phyloP scores from a whole-genome alignment of 768 basidiomycete genomes.

The Lentinula guzmanii region DNA sequence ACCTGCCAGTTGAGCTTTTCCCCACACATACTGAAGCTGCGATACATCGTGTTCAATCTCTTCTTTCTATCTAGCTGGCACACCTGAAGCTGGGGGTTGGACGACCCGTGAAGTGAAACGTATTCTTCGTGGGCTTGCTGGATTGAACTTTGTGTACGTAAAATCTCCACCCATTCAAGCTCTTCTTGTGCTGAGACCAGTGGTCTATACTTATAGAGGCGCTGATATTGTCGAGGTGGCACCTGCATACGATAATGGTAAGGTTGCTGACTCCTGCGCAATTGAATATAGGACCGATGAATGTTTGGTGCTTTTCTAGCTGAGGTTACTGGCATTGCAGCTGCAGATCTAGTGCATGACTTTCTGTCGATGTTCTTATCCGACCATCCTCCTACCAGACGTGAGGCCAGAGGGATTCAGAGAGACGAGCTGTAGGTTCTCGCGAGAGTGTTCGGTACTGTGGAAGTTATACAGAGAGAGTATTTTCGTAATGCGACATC shows the following conservation, averaged over 20 bases:
- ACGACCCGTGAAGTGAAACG: slow-evolving; percentile 78
- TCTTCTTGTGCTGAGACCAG: neutral
- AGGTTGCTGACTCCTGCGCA: slow-evolving; percentile 13
- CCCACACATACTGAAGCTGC: neutral
- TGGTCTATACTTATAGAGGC: slow-evolving; percentile 33
- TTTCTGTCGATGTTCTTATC: slow-evolving; percentile 57
- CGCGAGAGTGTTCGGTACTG: neutral
- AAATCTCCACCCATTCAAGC: neutral
- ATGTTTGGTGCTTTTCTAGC: slow-evolving; percentile 25
- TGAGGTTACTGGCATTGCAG: slow-evolving; percentile 63
- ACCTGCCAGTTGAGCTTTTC: slow-evolving; percentile 56
- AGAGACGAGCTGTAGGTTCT: slow-evolving; percentile 21
- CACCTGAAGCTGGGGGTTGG: slow-evolving; percentile 83
- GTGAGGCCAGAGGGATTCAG: slow-evolving; percentile 14
- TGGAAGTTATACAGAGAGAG: neutral
- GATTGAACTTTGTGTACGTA: slow-evolving; percentile 73
- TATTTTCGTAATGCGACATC: neutral
- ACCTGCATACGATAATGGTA: slow-evolving; percentile 68
- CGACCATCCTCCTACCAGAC: slow-evolving; percentile 26
- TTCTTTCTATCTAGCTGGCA: slow-evolving; percentile 49
- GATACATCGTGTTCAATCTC: neutral
- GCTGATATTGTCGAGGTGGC: slow-evolving; percentile 72
- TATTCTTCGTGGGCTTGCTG: slow-evolving; percentile 72
- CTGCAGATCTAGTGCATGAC: slow-evolving; percentile 65
- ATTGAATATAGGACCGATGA: neutral